phyloP scores from a whole-genome alignment of 2,329 filamentous ascomycete genomes.

The Pseudogymnoascus sp. region DNA sequence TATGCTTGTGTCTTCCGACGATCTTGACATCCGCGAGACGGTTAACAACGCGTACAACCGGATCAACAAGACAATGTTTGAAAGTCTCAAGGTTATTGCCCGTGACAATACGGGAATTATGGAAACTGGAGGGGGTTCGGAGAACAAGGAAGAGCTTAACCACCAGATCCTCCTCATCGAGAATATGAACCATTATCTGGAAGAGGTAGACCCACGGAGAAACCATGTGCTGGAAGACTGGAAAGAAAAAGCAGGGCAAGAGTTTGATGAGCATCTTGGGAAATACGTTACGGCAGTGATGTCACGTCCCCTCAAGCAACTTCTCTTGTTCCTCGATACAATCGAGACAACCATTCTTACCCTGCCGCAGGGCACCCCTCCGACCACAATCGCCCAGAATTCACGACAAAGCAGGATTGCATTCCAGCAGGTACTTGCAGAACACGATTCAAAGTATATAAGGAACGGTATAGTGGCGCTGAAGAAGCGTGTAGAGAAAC shows the following conservation, averaged over 20 bases:
- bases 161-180: conserved; percentile 96
- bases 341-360: conserved; percentile 62
- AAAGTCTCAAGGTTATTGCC: conserved; percentile 91
- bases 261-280: conserved; percentile 78
- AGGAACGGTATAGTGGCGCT: conserved; percentile 83
- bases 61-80: conserved; percentile 92
- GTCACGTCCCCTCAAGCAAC: conserved; percentile 77
- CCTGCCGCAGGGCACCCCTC: conserved; percentile 49
- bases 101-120: conserved; percentile 50
- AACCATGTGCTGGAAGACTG: conserved; percentile 75
- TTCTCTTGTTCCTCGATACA: conserved; percentile 86
- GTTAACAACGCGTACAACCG: conserved; percentile 83
- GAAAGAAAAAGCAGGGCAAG: conserved; percentile 66
- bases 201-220: conserved; percentile 71
- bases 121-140: conserved; percentile 51
- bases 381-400: conserved; percentile 62
- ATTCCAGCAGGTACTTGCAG: conserved; percentile 77
- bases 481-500: conserved; percentile 89
- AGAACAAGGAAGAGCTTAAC: conserved; percentile 95
- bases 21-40: conserved; percentile 61
- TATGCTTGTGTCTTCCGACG: conserved; percentile 58
- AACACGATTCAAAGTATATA: conserved; percentile 76
- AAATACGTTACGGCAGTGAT: conserved; percentile 85
- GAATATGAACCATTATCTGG: conserved; percentile 96
- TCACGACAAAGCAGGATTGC: conserved; percentile 73